Percentiles rank a stretch among this genome's conserved stretches.
These are phyloP conservation scores for Rhizoclosmatium sp. DNA, from an alignment of 192 early-diverging fungal genomes.

Conservation along the genomic window DNA sequence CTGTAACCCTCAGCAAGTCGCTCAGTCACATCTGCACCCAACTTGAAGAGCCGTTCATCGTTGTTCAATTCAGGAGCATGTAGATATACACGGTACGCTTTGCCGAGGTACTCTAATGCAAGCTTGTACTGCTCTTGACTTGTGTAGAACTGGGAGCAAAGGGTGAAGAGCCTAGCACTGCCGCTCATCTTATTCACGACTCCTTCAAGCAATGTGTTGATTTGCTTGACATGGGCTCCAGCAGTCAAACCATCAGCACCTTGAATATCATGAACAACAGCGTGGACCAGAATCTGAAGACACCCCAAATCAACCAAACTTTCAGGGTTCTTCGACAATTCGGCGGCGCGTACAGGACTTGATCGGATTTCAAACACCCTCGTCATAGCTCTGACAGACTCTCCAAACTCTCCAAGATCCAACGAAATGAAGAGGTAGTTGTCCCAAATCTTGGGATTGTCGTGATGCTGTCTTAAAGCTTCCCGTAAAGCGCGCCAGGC, in stretches of 20 bases:
- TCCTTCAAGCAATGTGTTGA: conserved; percentile 67
- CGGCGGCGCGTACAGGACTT: conserved; percentile 66
- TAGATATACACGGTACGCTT: conserved; percentile 84
- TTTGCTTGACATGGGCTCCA: conserved; percentile 56
- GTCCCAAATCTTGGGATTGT: conserved; percentile 92
- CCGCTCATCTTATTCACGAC: conserved; percentile 81
- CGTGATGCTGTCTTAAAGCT: conserved; percentile 79
- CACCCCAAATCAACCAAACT: conserved; percentile 80
- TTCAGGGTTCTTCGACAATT: conserved; percentile 42
- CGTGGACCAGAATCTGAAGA: conserved; percentile 74
- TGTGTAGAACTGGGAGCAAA: conserved; percentile 77
- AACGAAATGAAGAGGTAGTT: conserved; percentile 85
- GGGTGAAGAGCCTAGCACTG: conserved; percentile 76
- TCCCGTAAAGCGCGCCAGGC: conserved; percentile 85
- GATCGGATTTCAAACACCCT: conserved; percentile 80
- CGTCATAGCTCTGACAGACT: conserved; percentile 86
- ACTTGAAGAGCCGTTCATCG: conserved; percentile 74
- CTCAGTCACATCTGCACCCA: conserved; percentile 73
- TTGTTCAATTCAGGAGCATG: conserved; percentile 79
- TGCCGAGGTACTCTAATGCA: conserved; percentile 81
- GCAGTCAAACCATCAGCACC: conserved; percentile 47
- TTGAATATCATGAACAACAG: conserved; percentile 53
- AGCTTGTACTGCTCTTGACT: conserved; percentile 33
- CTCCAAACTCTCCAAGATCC: conserved; percentile 79
- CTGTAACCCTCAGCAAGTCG: conserved; percentile 82